Base-by-base conservation (phyloP, 108 stramenopile genomes). In the Conticribra weissflogii region DNA sequence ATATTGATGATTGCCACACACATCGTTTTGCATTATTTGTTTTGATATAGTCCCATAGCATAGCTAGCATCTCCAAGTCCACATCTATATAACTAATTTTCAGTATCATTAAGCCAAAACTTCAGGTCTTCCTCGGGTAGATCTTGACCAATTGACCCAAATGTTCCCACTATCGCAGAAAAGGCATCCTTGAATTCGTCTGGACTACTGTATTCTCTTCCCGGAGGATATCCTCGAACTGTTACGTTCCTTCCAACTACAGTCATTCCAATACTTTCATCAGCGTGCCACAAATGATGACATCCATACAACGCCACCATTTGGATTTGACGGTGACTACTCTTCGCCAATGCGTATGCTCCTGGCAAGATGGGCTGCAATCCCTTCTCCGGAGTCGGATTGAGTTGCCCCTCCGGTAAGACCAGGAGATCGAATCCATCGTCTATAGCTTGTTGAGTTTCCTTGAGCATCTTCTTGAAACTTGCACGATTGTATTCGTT, bases 391-490 rank as follows among this genome's bases (percentile, higher is more conserved):
- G 93, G 93, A 15, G 66, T 71, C 0, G 93, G 93, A 71, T 95
- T 95, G 45, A 90, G 69, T 66, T 95, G 93, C 33, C 93, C 93
- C 68, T 95, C 93, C 0, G 93, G 93, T 32, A 92, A 51, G 31
- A 95, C 85, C 2, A 88, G 83, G 62, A 95, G 82, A 67, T 95
- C 93, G 66, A 90, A 95, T 0, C 93, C 93, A 29, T 91, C 88
- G 12, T 59, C 71, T 50, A 95, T 86, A 3, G 89, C 89, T 45
- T 75, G 68, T 50, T 92, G 87, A 44, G 82, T 72, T 17, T 68
- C 57, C 49, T 82, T 82, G 29, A 95, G 56, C 46, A 95, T 71
- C 1, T 52, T 59, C 36, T 86, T 88, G 80, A 95, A 95, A 30
- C 83, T 84, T 22, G 63, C 33, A 32, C 62, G 66, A 53, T 92